Conservation (phyloP, 129 eudicot genomes). For the Cynara cardunculus region DNA sequence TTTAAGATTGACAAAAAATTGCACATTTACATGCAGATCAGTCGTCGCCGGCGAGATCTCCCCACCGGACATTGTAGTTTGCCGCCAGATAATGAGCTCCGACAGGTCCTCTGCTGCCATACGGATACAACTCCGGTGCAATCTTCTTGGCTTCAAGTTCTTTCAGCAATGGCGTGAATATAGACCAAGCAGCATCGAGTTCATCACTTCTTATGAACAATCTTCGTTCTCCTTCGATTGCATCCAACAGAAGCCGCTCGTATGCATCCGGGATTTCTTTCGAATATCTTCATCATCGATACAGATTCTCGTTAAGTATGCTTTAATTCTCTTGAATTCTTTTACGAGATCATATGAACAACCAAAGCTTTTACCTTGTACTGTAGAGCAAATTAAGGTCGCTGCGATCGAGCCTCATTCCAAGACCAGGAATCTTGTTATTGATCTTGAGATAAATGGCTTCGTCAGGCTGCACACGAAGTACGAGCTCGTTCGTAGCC, state of each 20-base stretch:
- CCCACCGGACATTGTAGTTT: constrained; percentile 84
- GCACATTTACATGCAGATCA: constrained; percentile 13
- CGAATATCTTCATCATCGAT: constrained; percentile 46
- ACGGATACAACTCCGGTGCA: constrained; percentile 85
- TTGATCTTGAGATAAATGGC: constrained; percentile 85
- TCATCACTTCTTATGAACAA: constrained; percentile 90
- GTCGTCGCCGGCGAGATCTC: constrained; percentile 72
- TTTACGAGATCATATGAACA: neutral
- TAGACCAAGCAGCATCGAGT: constrained; percentile 93
- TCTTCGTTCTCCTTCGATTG: constrained; percentile 85
- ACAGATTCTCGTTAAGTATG: neutral
- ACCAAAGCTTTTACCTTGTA: constrained; percentile 40
- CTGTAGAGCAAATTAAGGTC: constrained; percentile 87
- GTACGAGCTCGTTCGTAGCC: constrained; percentile 92
- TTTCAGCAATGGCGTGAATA: constrained; percentile 74
- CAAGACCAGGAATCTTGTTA: constrained; percentile 94
- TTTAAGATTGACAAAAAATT: neutral
- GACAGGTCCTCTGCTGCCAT: constrained; percentile 94
- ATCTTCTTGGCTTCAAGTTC: constrained; percentile 74
- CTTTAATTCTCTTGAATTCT: neutral
- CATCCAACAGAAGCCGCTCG: constrained; percentile 80
- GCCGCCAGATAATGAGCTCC: constrained; percentile 98
- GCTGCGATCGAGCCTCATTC: constrained; percentile 89
- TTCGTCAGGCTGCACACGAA: constrained; percentile 92
- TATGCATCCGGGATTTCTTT: constrained; percentile 89